Evolutionary conservation across 345 rosid genomes (phyloP).

Genomic region (Citrus australasica): DNA sequence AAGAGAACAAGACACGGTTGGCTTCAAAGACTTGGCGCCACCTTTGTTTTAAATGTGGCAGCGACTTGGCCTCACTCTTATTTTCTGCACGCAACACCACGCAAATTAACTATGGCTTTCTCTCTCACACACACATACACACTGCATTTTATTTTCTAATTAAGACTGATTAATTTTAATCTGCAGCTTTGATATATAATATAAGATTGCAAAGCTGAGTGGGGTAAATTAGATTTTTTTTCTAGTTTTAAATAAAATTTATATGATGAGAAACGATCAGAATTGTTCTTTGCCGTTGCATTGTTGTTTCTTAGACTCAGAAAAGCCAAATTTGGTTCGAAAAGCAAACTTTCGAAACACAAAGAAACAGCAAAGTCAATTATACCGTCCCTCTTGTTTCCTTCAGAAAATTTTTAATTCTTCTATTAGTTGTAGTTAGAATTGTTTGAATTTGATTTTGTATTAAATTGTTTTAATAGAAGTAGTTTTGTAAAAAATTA

Average conservation of each 20-base stretch:
- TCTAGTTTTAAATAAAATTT: too few relatives aligned
- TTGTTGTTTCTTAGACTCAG: background rate
- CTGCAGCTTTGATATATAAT: too few relatives aligned
- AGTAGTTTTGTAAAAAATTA: background rate
- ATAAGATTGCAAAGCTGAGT: background rate
- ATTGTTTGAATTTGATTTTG: background rate
- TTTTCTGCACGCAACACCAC: background rate
- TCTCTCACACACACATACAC: background rate
- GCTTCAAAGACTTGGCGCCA: constrained; percentile 1
- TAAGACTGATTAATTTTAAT: too few relatives aligned
- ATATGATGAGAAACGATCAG: background rate
- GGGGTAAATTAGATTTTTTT: background rate
- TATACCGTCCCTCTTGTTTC: background rate
- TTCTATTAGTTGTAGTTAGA: background rate
- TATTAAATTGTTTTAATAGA: background rate
- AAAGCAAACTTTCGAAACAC: background rate
- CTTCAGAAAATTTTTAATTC: background rate
- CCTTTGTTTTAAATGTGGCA: background rate
- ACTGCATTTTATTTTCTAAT: too few relatives aligned
- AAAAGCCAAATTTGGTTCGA: background rate
- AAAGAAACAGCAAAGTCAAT: background rate
- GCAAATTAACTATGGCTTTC: background rate
- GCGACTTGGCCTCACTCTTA: background rate
- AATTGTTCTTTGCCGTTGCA: background rate
- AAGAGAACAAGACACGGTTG: constrained; percentile 17